Base-by-base conservation (phyloP, 108 stramenopile genomes). In the Mayamaea pseudoterrestris region DNA sequence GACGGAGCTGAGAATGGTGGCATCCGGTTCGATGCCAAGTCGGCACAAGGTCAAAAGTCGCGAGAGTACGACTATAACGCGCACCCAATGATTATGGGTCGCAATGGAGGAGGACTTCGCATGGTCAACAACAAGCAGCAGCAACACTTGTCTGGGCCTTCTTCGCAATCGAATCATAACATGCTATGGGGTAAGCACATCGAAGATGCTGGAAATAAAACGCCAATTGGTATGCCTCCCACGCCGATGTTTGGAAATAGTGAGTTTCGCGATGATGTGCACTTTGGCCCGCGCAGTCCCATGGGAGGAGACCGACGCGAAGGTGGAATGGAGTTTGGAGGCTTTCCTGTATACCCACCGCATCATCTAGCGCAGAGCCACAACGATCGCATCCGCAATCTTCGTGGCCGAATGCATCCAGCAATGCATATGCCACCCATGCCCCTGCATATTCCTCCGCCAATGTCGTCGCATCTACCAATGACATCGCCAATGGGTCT, bases 381-480 rank as follows among this genome's bases (percentile, higher is more conserved):
- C 7, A 58, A 66, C 32, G 87, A 83, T 44, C 46, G 87, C 23
- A 65, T 89, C 16, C 73, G 81, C n/a, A 83, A 83, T 65, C 69
- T 89, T 23, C 74, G 87, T 28, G 87, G 87, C 23, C 55, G 73
- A 25, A 57, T 65, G 13, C 80, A 76, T 23, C 71, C 77, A 25
- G 55, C 54, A 23, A 50, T 65, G 17, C 74, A 75, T 26, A 50
- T 78, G 35, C 70, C 78, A 27, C 67, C 67, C 9, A 55, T 69
- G 58, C 77, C 76, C 6, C 47, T 71, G 41, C 86, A 88, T 51
- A 66, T 81, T 27, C 77, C 80, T 12, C 80, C 77, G 2, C 76
- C 73, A 5, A 58, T 65, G 50, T 64, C 78, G 18, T 62, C 73
- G 0, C 83, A 90, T 40, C 79, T 82, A 28, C 75, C 74, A 13